Evolutionary conservation across 768 basidiomycete species (phyloP).

Genomic region (Amanita polypyramis): DNA sequence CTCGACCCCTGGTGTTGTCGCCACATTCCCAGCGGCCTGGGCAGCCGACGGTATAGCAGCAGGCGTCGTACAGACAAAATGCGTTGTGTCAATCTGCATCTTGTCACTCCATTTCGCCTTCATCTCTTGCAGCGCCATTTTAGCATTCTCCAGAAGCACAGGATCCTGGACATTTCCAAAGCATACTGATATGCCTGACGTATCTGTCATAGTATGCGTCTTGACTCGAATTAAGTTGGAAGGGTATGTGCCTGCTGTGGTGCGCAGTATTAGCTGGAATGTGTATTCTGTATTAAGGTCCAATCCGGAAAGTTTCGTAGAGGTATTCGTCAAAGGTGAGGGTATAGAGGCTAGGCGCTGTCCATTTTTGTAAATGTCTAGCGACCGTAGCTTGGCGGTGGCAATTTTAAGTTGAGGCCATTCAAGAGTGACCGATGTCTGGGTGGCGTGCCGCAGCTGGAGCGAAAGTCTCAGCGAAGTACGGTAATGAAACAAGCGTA

Average conservation of each 20-base stretch:
- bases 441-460: slow-evolving; percentile 86
- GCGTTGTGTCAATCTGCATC: slow-evolving; percentile 96
- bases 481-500: not conserved
- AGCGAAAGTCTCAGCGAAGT: not conserved
- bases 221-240: slow-evolving; percentile 76
- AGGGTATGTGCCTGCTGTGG: slow-evolving; percentile 83
- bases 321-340: slow-evolving; percentile 72
- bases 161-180: slow-evolving; percentile 83
- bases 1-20: slow-evolving; percentile 65
- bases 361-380: slow-evolving; percentile 90
- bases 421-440: slow-evolving; percentile 94
- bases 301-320: slow-evolving; percentile 78
- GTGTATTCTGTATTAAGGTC: slow-evolving; percentile 78
- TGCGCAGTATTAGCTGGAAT: slow-evolving; percentile 91
- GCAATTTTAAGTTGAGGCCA: slow-evolving; percentile 86
- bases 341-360: slow-evolving; percentile 83
- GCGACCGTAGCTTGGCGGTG: slow-evolving; percentile 72
- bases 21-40: slow-evolving; percentile 38
- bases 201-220: slow-evolving; percentile 93
- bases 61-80: slow-evolving; percentile 94
- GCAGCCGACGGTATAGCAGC: slow-evolving; percentile 54
- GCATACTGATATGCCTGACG: slow-evolving; percentile 89
- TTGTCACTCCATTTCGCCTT: slow-evolving; percentile 83
- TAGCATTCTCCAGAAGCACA: slow-evolving; percentile 69
- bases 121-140: slow-evolving; percentile 76